phyloP scores from a whole-genome alignment of 495 filamentous ascomycete genomes.

The Darksidea phi region DNA sequence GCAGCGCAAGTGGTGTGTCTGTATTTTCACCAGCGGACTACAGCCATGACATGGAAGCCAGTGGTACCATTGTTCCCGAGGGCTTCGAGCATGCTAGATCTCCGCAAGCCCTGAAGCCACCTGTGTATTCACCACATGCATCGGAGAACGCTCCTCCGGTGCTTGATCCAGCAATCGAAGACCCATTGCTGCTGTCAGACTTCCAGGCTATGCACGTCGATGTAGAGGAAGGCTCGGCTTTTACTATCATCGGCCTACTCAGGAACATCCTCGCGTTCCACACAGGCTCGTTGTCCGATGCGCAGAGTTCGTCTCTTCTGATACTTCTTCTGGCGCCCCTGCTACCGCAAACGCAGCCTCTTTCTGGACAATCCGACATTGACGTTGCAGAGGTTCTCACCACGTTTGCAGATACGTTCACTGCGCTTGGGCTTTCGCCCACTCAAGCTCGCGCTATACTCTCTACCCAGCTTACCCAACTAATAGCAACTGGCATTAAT shows the following conservation, averaged over 20 bases:
- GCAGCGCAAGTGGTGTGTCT: slow-evolving; percentile 22
- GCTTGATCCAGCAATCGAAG: slow-evolving; percentile 29
- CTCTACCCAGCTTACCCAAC: slow-evolving; percentile 27
- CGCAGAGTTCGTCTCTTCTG: slow-evolving; percentile 40
- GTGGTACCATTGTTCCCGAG: slow-evolving; percentile 42
- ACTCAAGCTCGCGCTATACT: slow-evolving; percentile 31
- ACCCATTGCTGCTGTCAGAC: slow-evolving; percentile 34
- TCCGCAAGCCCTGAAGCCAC: slow-evolving; percentile 12
- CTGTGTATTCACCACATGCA: slow-evolving; percentile 11
- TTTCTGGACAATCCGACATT: slow-evolving; percentile 20
- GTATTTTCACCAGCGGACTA: slow-evolving; percentile 14
- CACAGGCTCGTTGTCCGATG: slow-evolving; percentile 34
- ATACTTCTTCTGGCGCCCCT: slow-evolving; percentile 41
- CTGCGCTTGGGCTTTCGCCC: slow-evolving; percentile 26
- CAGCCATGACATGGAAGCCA: slow-evolving; percentile 38
- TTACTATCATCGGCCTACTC: slow-evolving; percentile 38
- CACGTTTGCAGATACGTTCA: slow-evolving; percentile 32
- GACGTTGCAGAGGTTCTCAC: slow-evolving; percentile 20
- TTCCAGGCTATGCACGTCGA: slow-evolving; percentile 33
- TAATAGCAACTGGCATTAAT: slow-evolving; percentile 38
- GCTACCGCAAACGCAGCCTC: slow-evolving; percentile 34
- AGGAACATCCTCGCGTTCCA: slow-evolving; percentile 37
- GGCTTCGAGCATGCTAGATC: slow-evolving; percentile 19
- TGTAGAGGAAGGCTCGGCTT: slow-evolving; percentile 33
- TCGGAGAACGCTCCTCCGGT: slow-evolving; percentile 31